Percentiles rank a stretch among this genome's conserved stretches.
These are phyloP conservation scores for Aureobasidium sp. DNA, from an alignment of 2,329 filamentous ascomycete species.

Conservation along the genomic window DNA sequence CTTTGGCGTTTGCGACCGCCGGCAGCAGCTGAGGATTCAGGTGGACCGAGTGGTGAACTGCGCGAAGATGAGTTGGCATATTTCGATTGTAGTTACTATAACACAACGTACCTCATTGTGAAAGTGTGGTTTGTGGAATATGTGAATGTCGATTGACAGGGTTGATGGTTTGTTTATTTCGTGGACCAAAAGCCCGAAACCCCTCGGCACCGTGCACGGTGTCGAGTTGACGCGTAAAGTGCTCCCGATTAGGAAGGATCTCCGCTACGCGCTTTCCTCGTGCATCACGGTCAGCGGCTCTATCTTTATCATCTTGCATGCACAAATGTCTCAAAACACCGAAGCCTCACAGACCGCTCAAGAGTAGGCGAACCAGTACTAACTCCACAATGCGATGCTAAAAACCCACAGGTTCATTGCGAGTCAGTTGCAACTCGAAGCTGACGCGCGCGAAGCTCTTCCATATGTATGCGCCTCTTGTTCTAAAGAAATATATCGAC, in stretches of 20 bases:
- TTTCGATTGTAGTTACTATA: not conserved
- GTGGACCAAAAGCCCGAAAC: too few relatives aligned
- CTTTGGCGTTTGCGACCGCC: conserved; percentile 55
- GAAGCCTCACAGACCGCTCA: conserved; percentile 47
- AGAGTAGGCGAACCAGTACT: too few relatives aligned
- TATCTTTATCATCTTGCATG: conserved; percentile 14
- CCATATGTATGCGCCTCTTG: conserved; percentile 50
- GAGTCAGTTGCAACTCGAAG: conserved; percentile 81
- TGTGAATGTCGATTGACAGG: not conserved
- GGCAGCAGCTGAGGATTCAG: conserved; percentile 18
- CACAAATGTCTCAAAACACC: conserved; percentile 34
- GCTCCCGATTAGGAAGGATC: not conserved
- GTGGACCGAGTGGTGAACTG: conserved; percentile 4
- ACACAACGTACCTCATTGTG: not conserved
- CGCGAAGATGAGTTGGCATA: not conserved
- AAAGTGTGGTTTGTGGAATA: not conserved
- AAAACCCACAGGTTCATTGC: conserved; percentile 56
- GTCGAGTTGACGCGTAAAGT: conserved; percentile 9
- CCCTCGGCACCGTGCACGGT: too few relatives aligned
- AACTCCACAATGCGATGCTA: too few relatives aligned
- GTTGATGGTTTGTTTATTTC: not conserved
- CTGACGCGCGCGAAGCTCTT: conserved; percentile 87
- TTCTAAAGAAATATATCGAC: too few relatives aligned
- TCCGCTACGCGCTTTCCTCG: not conserved
- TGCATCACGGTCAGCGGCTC: not conserved